Evolutionary conservation across 148 eudicot species (phyloP).

Genomic region (Camellia granthamiana): DNA sequence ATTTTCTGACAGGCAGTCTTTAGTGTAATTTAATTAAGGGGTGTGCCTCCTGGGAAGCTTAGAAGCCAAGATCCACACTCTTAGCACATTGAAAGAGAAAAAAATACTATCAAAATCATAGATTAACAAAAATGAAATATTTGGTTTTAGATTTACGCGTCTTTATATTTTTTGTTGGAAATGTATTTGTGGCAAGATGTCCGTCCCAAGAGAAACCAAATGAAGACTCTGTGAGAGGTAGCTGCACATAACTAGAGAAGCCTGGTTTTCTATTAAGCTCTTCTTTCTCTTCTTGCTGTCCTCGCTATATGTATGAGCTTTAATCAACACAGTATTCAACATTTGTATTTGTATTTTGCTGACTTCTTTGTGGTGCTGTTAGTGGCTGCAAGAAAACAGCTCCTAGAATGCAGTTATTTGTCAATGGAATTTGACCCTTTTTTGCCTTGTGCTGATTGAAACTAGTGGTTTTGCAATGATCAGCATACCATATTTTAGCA

Average conservation of each 20-base stretch:
- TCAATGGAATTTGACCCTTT: neutral
- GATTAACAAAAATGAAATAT: neutral
- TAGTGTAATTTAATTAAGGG: too few species aligned
- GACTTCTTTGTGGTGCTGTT: neutral
- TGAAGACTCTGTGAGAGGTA: slow-evolving; percentile 64
- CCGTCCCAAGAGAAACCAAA: slow-evolving; percentile 56
- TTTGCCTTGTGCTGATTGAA: neutral
- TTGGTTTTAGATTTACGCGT: neutral
- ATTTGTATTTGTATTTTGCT: neutral
- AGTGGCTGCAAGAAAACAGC: neutral
- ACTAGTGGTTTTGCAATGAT: neutral
- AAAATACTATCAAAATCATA: too few species aligned
- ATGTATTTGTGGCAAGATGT: slow-evolving; percentile 77
- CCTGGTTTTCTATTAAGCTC: slow-evolving; percentile 44
- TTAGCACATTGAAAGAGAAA: too few species aligned
- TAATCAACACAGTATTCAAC: neutral
- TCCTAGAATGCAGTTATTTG: neutral
- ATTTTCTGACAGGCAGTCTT: too few species aligned
- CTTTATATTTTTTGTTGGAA: slow-evolving; percentile 38
- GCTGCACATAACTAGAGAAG: slow-evolving; percentile 81
- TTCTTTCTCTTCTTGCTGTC: neutral
- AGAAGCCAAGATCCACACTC: too few species aligned
- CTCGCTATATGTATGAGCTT: neutral
- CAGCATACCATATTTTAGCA: neutral
- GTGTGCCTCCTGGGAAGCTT: too few species aligned